Percentiles rank a stretch among this genome's conserved stretches.
These are phyloP conservation scores for Triticum turgidum DNA, from an alignment of 176 grass and related monocot species.

Conservation along the genomic window DNA sequence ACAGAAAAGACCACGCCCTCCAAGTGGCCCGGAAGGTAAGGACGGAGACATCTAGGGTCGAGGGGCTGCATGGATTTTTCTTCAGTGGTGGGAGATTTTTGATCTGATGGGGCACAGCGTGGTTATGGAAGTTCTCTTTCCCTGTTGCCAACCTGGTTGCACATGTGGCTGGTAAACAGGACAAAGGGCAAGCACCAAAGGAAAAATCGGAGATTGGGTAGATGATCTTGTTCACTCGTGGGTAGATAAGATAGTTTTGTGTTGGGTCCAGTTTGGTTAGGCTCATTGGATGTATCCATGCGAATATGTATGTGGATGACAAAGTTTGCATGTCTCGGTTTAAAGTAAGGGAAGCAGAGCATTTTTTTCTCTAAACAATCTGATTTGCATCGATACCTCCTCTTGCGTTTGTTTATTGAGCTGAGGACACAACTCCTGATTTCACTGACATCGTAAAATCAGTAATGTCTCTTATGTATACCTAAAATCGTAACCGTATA, in stretches of 20 bases:
- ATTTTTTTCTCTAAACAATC: neutral
- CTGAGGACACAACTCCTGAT: no score
- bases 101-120: neutral
- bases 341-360: neutral
- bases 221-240: slow-evolving; percentile 5
- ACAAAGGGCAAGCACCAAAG: neutral
- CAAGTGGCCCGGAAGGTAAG: slow-evolving; percentile 20
- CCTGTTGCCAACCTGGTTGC: neutral
- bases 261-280: neutral
- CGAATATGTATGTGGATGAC: neutral
- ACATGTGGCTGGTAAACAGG: slow-evolving; percentile 7
- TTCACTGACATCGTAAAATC: no score
- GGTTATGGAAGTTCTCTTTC: neutral
- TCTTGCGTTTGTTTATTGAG: neutral
- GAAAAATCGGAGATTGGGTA: neutral
- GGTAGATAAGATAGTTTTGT: neutral
- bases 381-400: neutral
- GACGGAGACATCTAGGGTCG: slow-evolving; percentile 18
- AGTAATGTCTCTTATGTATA: no score
- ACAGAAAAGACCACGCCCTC: neutral
- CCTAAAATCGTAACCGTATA: no score
- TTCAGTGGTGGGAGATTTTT: neutral
- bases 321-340: neutral
- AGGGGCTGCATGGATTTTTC: neutral
- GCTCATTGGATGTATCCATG: neutral